Evolutionary conservation across 768 basidiomycete species (phyloP).

Genomic region (Lentinula sp.): DNA sequence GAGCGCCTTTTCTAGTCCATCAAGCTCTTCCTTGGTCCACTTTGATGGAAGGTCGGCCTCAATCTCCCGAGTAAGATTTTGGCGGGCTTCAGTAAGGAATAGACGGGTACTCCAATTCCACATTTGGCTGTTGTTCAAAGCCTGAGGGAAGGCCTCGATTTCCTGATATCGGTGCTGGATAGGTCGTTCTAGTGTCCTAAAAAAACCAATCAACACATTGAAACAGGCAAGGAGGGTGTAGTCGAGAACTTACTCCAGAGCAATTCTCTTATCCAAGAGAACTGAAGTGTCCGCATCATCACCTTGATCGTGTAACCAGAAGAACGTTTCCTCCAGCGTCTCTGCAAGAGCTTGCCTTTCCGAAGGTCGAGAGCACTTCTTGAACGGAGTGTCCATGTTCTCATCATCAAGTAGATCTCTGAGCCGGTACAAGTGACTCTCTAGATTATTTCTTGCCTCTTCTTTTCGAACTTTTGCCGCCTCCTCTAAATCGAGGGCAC

Average conservation of each 20-base stretch:
- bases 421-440: slow-evolving; percentile 89
- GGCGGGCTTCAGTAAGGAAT: slow-evolving; percentile 79
- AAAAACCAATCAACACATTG: not conserved
- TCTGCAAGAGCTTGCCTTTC: slow-evolving; percentile 67
- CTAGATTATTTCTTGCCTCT: slow-evolving; percentile 87
- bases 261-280: slow-evolving; percentile 68
- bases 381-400: slow-evolving; percentile 66
- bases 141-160: slow-evolving; percentile 77
- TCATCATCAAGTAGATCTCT: slow-evolving; percentile 75
- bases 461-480: slow-evolving; percentile 70
- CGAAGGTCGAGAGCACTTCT: slow-evolving; percentile 69
- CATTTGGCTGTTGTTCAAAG: slow-evolving; percentile 77
- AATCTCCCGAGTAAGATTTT: slow-evolving; percentile 65
- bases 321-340: slow-evolving; percentile 66
- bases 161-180: slow-evolving; percentile 87
- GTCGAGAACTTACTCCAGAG: slow-evolving; percentile 66
- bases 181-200: slow-evolving; percentile 73
- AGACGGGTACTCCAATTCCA: slow-evolving; percentile 82
- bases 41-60: slow-evolving; percentile 60
- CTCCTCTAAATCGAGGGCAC: slow-evolving; percentile 75
- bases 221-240: not conserved
- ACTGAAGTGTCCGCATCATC: slow-evolving; percentile 76
- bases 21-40: slow-evolving; percentile 85
- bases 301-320: slow-evolving; percentile 81
- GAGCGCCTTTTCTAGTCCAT: slow-evolving; percentile 67